Evolutionary conservation across 345 rosid species (phyloP).

Genomic region (Turritis glabra): DNA sequence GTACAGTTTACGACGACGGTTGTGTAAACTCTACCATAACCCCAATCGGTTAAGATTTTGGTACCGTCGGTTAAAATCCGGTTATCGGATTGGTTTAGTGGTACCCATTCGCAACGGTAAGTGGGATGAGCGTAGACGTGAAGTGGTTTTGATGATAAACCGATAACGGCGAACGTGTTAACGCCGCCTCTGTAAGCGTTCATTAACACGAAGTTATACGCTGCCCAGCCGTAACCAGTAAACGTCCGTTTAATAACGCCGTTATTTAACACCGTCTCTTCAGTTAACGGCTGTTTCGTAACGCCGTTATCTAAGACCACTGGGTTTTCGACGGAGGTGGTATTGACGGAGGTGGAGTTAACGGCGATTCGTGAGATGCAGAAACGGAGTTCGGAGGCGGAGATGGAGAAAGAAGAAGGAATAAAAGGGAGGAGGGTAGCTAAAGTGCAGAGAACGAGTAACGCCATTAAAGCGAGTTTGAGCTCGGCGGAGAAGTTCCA

Average conservation of each 20-base stretch:
- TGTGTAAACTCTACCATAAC: slow-evolving; percentile 88
- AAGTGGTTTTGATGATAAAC: slow-evolving; percentile 83
- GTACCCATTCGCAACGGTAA: slow-evolving; percentile 77
- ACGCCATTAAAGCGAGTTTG: slow-evolving; percentile 55
- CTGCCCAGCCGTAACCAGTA: slow-evolving; percentile 72
- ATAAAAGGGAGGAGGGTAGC: slow-evolving; percentile 69
- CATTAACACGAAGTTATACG: slow-evolving; percentile 83
- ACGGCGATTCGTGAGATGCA: slow-evolving; percentile 64
- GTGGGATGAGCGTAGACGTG: slow-evolving; percentile 66
- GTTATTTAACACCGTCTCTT: slow-evolving; percentile 38
- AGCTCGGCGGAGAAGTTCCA: slow-evolving; percentile 83
- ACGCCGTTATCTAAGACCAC: slow-evolving; percentile 40
- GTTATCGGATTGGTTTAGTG: slow-evolving; percentile 32
- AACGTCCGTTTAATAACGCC: slow-evolving; percentile 62
- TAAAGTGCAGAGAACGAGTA: slow-evolving; percentile 64
- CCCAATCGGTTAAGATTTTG: slow-evolving; percentile 94
- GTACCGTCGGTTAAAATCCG: slow-evolving; percentile 43
- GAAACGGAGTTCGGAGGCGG: slow-evolving; percentile 77
- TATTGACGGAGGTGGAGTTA: slow-evolving; percentile 34
- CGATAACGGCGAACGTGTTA: slow-evolving; percentile 66
- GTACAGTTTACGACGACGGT: slow-evolving; percentile 89
- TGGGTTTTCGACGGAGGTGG: slow-evolving; percentile 1
- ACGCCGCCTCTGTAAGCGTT: slow-evolving; percentile 82
- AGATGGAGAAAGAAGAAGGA: slow-evolving; percentile 70
- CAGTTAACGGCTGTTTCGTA: slow-evolving; percentile 35